Conservation (phyloP, 2,329 filamentous ascomycete species). For the Cladosporium phlei region DNA sequence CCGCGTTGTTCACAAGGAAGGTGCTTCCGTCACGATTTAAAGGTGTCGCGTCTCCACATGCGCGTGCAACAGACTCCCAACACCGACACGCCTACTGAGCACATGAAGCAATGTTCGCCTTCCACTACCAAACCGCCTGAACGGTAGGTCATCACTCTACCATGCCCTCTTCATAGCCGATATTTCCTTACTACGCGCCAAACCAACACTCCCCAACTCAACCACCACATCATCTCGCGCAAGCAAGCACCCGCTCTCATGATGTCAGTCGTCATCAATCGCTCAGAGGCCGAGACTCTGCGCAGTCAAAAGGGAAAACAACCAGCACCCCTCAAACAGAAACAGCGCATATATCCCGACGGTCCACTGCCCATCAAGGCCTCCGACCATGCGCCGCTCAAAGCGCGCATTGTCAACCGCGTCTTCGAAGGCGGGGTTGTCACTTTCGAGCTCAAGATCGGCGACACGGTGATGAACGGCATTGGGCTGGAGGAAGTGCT, state of each 20-base stretch:
- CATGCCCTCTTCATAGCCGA: too few species aligned
- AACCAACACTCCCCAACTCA: too few species aligned
- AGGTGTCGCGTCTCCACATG: too few species aligned
- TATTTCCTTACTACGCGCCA: too few species aligned
- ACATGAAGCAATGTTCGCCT: too few species aligned
- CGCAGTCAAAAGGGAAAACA: conserved; percentile 1
- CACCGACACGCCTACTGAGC: too few species aligned
- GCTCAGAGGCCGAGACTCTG: conserved; percentile 4
- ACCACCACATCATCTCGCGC: too few species aligned
- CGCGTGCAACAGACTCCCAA: too few species aligned
- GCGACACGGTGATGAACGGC: conserved; percentile 21
- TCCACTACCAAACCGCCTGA: too few species aligned
- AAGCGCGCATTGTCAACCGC: conserved; percentile 26
- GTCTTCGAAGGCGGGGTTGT: conserved; percentile 18
- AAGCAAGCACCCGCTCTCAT: not conserved
- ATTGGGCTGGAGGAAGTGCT: conserved; percentile 29
- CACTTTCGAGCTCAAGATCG: conserved; percentile 28
- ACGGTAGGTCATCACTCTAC: too few species aligned
- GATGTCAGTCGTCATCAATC: conserved; percentile 10
- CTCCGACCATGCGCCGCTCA: conserved; percentile 24
- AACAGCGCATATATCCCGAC: conserved; percentile 10
- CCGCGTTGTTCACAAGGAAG: too few species aligned
- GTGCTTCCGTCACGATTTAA: too few species aligned
- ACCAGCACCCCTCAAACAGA: not conserved
- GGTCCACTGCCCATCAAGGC: conserved; percentile 23